Conservation (phyloP, 345 rosid species). For the Geranium brycei region DNA sequence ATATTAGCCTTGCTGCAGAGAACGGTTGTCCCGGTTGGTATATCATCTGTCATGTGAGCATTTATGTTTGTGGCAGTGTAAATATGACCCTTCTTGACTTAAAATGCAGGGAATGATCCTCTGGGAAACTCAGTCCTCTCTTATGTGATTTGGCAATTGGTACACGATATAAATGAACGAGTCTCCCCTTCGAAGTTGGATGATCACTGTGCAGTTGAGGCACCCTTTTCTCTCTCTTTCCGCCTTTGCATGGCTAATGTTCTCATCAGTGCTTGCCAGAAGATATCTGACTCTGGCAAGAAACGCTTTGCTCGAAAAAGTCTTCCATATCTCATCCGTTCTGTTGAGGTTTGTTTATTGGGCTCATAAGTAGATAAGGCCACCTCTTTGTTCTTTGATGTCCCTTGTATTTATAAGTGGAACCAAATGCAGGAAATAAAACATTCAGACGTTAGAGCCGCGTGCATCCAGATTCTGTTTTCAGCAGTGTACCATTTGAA, state of each 20-base stretch:
- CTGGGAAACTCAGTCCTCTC: conserved; percentile 26
- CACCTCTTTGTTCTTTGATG: neutral
- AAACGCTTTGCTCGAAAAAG: conserved; percentile 37
- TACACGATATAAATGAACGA: conserved; percentile 24
- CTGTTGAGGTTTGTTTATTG: conserved; percentile 33
- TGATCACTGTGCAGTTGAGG: conserved; percentile 17
- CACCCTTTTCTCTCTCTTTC: conserved; percentile 27
- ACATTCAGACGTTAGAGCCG: conserved; percentile 47
- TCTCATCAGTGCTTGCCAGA: conserved; percentile 75
- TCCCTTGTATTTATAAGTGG: conserved; percentile 5
- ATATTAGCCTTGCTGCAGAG: conserved; percentile 11
- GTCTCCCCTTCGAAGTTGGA: conserved; percentile 12
- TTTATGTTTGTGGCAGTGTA: neutral
- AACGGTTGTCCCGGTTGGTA: conserved; percentile 25
- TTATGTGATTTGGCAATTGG: conserved; percentile 37
- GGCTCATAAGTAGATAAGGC: neutral
- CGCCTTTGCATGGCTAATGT: conserved; percentile 86
- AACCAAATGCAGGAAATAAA: conserved; percentile 28
- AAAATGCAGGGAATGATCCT: conserved; percentile 29
- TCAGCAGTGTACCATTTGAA: conserved; percentile 78
- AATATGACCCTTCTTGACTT: conserved; percentile 11
- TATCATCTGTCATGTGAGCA: conserved; percentile 6
- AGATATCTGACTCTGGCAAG: conserved; percentile 46
- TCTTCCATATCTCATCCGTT: conserved; percentile 40
- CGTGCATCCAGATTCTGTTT: conserved; percentile 72